phyloP scores from a whole-genome alignment of 306 rosid species.

The Pyrus pyrifolia region DNA sequence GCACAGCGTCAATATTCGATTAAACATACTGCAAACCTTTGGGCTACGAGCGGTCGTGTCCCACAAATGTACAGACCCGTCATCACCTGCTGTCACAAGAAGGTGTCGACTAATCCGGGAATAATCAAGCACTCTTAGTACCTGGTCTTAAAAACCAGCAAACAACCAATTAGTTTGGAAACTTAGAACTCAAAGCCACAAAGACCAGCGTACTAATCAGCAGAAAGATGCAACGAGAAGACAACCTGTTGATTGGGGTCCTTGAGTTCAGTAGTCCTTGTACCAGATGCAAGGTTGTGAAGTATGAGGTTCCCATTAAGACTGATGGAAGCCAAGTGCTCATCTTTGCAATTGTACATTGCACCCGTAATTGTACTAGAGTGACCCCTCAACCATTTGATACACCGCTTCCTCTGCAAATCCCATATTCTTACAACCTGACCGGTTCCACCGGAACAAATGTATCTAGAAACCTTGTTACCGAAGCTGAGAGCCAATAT shows the following conservation, averaged over 20 bases:
- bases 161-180: conserved; percentile 38
- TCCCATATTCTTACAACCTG: conserved; percentile 99
- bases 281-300: conserved; percentile 96
- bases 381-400: conserved; percentile 90
- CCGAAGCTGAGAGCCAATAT: conserved; percentile 81
- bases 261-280: conserved; percentile 87
- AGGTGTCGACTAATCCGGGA: conserved; percentile 92
- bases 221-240: conserved; percentile 18
- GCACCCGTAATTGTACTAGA: conserved; percentile 82
- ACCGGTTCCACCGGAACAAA: conserved; percentile 93
- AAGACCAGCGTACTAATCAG: not conserved
- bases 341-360: conserved; percentile 91
- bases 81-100: conserved; percentile 94
- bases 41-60: conserved; percentile 94
- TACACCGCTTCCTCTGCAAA: conserved; percentile 90
- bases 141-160: conserved; percentile 88
- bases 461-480: conserved; percentile 89
- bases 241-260: conserved; percentile 94
- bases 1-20: not conserved
- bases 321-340: conserved; percentile 95
- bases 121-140: conserved; percentile 94
- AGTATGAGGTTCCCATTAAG: conserved; percentile 88
- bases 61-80: conserved; percentile 94
- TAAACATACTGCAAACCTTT: conserved; percentile 47
- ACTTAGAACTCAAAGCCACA: conserved; percentile 23